Evolutionary conservation across 1,284 basidiomycete species (phyloP), one percentile per base, ranked within the genome.

Genomic region (Melanopsichium pennsylvanicum): DNA sequence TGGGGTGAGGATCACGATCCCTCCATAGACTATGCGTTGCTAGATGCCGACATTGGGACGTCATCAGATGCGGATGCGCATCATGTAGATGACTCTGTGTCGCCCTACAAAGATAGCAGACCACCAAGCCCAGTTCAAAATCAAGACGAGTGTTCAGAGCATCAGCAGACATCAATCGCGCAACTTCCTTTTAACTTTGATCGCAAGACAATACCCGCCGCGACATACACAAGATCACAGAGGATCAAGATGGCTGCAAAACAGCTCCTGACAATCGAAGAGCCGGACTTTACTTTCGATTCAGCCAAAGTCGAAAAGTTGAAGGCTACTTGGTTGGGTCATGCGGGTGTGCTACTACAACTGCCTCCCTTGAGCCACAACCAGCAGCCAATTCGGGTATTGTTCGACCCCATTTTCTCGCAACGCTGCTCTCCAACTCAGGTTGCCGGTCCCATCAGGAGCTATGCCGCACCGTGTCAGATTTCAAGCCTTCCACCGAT

Each of bases 321-420:
- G 32, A 64, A 66, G 29, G 58, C 69, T 3, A 79, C 77, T 25
- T 80, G 78, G 78, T 56, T 80, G 0, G 78, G 78, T 0, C 78
- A 80, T 41, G 78, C 78, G 1, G 62, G 75, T 27, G 75, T 72
- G 2, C 64, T 79, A 4, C 42, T 79, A 2, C 69, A 79, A 45
- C 55, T 80, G 0, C 58, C 76, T 6, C 33, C 69, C 0, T 47
- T 67, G 19, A 38, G 13, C 23, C n/a, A 33, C 1, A 19, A 34
- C 2, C 35, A 44, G 3, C 32, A 43, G 25, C 70, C 75, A 0
- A 33, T 78, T 5, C 56, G 61, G 2, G 37, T 74, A 2, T 64
- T 80, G 4, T 79, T 79, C 39, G 78, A 80, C 45, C 78, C 78
- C 8, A 79, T 80, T 57, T 80, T 80, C 25, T 79, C 75, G 1